Percentiles rank a stretch among this genome's conserved stretches.
phyloP scores from a whole-genome alignment of 148 eudicot species.

The Spergularia bocconei region DNA sequence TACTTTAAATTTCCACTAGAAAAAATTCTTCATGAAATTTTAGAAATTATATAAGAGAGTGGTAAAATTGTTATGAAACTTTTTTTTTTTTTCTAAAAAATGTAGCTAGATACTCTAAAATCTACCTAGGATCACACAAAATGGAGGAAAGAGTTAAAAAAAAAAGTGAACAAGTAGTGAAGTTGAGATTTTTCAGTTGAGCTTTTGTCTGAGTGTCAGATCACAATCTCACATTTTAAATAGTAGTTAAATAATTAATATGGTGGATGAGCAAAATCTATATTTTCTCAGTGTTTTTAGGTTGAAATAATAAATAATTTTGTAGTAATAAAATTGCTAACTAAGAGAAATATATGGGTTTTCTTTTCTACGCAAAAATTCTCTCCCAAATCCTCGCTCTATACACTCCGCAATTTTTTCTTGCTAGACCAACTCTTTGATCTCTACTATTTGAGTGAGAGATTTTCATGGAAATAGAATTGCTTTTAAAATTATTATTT shows the following conservation, averaged over 20 bases:
- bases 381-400: slow-evolving; percentile 28
- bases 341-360: slow-evolving; percentile 6
- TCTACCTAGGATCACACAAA: background rate
- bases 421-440: slow-evolving; percentile 16
- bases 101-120: background rate
- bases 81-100: background rate
- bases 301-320: background rate
- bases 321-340: slow-evolving; percentile 16
- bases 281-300: slow-evolving; percentile 1
- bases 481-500: background rate
- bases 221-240: background rate
- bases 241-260: background rate
- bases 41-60: background rate
- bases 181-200: background rate
- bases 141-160: background rate
- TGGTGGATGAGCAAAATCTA: background rate
- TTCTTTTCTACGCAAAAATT: background rate
- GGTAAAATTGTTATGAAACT: background rate
- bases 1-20: background rate
- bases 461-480: slow-evolving; percentile 11
- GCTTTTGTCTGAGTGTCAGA: background rate
- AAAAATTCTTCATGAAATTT: slow-evolving; percentile 10
- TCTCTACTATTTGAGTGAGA: background rate
- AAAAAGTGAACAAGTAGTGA: background rate
- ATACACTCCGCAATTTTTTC: slow-evolving; percentile 3